phyloP scores from a whole-genome alignment of 352 stramenopile species.

The Globisporangium nodosum region DNA sequence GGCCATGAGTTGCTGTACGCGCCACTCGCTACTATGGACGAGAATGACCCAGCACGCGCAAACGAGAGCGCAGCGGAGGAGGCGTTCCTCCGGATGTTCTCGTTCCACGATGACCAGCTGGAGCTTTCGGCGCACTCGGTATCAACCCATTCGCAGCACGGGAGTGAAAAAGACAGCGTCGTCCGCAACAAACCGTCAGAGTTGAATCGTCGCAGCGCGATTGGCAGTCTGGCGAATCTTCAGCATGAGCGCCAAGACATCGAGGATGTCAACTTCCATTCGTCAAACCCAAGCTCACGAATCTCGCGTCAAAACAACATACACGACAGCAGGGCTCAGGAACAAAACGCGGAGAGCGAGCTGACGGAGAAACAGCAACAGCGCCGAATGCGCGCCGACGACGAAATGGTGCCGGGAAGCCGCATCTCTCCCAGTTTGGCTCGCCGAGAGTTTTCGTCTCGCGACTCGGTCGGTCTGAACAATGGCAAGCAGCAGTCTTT shows the following conservation, averaged over 20 bases:
- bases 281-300: background rate
- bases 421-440: no score
- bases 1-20: constrained; percentile 8
- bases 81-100: constrained; percentile 43
- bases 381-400: background rate
- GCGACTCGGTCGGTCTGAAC: no score
- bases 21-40: constrained; percentile 9
- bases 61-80: constrained; percentile 19
- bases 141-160: constrained; percentile 18
- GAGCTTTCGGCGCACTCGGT: constrained; percentile 35
- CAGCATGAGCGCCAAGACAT: background rate
- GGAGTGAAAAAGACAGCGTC: background rate
- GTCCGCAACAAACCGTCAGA: background rate
- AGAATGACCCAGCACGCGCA: constrained; percentile 6
- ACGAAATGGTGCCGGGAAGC: background rate
- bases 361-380: background rate
- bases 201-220: background rate
- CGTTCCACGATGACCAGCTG: constrained; percentile 24
- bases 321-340: background rate
- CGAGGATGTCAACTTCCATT: background rate
- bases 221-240: background rate
- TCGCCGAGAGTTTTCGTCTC: no score
- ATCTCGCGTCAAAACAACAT: background rate
- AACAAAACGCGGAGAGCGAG: background rate
- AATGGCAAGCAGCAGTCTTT: no score